Evolutionary conservation across 768 basidiomycete genomes (phyloP).

Genomic region (Suillus variegatus): DNA sequence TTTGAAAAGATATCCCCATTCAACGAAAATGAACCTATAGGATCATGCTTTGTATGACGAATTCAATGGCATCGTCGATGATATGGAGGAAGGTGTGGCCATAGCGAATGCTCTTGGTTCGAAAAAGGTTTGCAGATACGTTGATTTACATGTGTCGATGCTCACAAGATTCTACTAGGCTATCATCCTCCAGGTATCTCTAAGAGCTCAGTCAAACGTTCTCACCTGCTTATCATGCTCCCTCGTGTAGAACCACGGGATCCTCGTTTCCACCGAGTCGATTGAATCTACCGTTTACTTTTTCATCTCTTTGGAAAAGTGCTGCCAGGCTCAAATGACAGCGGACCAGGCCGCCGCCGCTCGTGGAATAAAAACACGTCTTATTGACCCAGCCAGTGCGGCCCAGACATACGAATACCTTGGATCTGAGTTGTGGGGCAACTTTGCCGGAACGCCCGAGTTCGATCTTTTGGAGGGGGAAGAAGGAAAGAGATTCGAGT

Average conservation of each 20-base stretch:
- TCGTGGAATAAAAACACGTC: conserved; percentile 5
- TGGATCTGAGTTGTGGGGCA: conserved; percentile 33
- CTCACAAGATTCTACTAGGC: conserved; percentile 13
- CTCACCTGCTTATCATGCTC: not conserved
- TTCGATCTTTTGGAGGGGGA: conserved; percentile 38
- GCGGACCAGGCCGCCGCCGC: conserved; percentile 30
- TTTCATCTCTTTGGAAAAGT: conserved; percentile 29
- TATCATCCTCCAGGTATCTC: conserved; percentile 22
- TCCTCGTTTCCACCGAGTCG: conserved; percentile 23
- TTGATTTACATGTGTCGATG: not conserved
- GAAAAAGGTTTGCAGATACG: conserved; percentile 21
- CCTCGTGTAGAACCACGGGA: conserved; percentile 26
- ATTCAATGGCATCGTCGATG: conserved; percentile 39
- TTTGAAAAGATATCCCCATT: not conserved
- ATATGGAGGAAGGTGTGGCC: conserved; percentile 31
- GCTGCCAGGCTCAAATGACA: conserved; percentile 31
- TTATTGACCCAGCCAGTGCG: conserved; percentile 23
- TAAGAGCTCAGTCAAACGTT: not conserved
- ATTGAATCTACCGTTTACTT: conserved; percentile 27
- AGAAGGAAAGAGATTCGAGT: conserved; percentile 30
- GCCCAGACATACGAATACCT: conserved; percentile 22
- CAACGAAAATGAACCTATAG: conserved; percentile 9
- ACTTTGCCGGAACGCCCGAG: conserved; percentile 40
- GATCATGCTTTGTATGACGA: conserved; percentile 31
- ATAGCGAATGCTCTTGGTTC: conserved; percentile 31